Conservation (phyloP, 208 protist species). For the Crithidia sp. region DNA sequence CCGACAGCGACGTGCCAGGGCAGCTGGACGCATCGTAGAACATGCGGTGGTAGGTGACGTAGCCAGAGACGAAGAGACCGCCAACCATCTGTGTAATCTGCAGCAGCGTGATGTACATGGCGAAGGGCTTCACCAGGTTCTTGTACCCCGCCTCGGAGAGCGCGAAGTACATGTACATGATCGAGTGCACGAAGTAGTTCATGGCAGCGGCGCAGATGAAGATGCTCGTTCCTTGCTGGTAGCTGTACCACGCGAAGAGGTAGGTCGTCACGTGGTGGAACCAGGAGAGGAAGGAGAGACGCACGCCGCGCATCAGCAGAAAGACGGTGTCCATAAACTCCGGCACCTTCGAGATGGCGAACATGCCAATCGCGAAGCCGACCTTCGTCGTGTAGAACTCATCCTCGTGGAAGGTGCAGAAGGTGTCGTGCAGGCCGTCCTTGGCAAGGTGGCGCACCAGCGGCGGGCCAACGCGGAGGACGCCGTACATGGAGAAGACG, state of each 20-base stretch:
- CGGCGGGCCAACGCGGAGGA: slow-evolving; percentile 56
- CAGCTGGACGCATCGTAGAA: slow-evolving; percentile 26
- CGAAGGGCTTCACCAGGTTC: slow-evolving; percentile 79
- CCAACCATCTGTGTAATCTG: slow-evolving; percentile 95
- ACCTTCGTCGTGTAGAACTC: slow-evolving; percentile 65
- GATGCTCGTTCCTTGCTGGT: slow-evolving; percentile 52
- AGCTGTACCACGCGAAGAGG: slow-evolving; percentile 91
- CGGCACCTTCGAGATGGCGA: slow-evolving; percentile 84
- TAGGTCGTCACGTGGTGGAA: slow-evolving; percentile 94
- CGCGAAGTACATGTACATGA: slow-evolving; percentile 97
- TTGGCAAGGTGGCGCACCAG: slow-evolving; percentile 35
- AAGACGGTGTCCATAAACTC: slow-evolving; percentile 90
- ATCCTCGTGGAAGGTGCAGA: slow-evolving; percentile 68
- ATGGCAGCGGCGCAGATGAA: slow-evolving; percentile 81
- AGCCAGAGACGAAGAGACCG: slow-evolving; percentile 80
- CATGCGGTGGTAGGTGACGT: slow-evolving; percentile 47
- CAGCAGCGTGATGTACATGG: slow-evolving; percentile 85
- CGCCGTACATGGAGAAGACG: slow-evolving; percentile 82
- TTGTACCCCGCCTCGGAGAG: slow-evolving; percentile 70
- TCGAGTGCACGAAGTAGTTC: slow-evolving; percentile 95
- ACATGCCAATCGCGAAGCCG: slow-evolving; percentile 81
- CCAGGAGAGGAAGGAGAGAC: slow-evolving; percentile 86
- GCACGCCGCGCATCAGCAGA: slow-evolving; percentile 74
- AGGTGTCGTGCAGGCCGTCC: slow-evolving; percentile 56
- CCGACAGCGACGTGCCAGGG: slow-evolving; percentile 45